phyloP scores from a whole-genome alignment of 139 green algal genomes.

The Chlamydomonas schloesseri region DNA sequence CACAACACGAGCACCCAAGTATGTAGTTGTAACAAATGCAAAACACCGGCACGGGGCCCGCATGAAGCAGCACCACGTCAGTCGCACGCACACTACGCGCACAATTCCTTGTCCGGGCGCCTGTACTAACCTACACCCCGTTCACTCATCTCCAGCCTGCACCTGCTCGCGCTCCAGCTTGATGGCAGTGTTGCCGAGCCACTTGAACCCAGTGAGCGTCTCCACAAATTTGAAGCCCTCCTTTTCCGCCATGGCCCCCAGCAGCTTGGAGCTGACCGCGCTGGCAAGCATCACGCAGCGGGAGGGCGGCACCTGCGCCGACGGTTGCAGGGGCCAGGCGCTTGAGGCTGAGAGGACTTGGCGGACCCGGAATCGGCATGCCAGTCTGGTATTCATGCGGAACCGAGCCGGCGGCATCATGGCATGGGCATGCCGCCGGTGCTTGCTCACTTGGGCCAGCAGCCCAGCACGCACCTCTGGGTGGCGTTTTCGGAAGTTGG shows the following conservation, averaged over 20 bases:
- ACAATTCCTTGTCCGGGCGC: no score
- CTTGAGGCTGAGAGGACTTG: background rate
- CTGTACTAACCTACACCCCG: no score
- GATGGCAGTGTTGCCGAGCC: slow-evolving; percentile 79
- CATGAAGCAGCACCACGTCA: no score
- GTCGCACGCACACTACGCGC: no score
- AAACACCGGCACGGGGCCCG: no score
- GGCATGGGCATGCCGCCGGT: no score
- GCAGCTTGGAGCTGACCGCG: slow-evolving; percentile 72
- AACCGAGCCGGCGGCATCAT: no score
- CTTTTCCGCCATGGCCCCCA: slow-evolving; percentile 65
- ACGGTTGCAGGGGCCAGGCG: background rate
- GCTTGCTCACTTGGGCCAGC: no score
- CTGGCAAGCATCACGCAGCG: slow-evolving; percentile 74
- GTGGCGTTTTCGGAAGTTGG: slow-evolving; percentile 56
- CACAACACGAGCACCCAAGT: no score
- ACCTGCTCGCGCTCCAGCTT: slow-evolving; percentile 58
- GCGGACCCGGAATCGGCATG: background rate
- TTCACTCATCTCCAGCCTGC: no score
- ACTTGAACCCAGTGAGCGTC: slow-evolving; percentile 89
- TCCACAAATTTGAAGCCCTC: slow-evolving; percentile 70
- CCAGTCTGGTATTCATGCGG: no score
- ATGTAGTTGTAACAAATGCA: no score
- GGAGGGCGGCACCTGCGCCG: slow-evolving; percentile 36
- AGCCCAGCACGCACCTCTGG: slow-evolving; percentile 48